Evolutionary conservation across 805 yeast species (phyloP).

Genomic region (Barnettozyma siamensis): DNA sequence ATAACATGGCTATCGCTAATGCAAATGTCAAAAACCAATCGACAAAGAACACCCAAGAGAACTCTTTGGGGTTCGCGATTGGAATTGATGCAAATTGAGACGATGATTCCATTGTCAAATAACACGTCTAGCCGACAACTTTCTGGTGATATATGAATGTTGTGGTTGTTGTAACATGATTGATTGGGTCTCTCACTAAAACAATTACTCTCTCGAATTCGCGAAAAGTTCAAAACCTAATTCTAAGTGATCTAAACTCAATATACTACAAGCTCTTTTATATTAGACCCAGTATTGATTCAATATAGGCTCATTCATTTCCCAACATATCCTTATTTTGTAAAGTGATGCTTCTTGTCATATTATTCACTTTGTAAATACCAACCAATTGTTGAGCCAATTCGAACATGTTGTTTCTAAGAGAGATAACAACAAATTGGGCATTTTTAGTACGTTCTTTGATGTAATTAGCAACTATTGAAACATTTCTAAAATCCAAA

Average conservation of each 20-base stretch:
- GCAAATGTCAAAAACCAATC: constrained; percentile 74
- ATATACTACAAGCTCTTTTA: not conserved
- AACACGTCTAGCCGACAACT: not conserved
- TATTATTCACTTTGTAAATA: constrained; percentile 86
- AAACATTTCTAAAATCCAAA: constrained; percentile 91
- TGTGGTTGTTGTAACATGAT: no score
- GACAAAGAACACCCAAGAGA: constrained; percentile 72
- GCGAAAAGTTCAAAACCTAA: no score
- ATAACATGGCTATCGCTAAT: constrained; percentile 56
- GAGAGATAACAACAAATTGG: constrained; percentile 90
- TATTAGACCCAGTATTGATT: no score
- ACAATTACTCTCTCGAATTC: no score
- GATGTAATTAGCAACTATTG: constrained; percentile 95
- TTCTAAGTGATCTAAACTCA: no score
- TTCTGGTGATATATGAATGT: no score
- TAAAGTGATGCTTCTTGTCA: constrained; percentile 79
- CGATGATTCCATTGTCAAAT: constrained; percentile 1
- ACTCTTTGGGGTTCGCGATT: constrained; percentile 17
- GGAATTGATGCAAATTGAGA: constrained; percentile 6
- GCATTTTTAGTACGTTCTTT: constrained; percentile 95
- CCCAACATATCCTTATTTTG: constrained; percentile 50
- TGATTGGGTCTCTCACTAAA: no score
- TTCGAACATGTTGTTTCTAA: constrained; percentile 97
- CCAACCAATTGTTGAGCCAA: constrained; percentile 92
- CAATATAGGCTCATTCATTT: not conserved